Evolutionary conservation across 164 flowering plant genomes (phyloP), one percentile per base, ranked within the genome.

Genomic region (Piper betle): DNA sequence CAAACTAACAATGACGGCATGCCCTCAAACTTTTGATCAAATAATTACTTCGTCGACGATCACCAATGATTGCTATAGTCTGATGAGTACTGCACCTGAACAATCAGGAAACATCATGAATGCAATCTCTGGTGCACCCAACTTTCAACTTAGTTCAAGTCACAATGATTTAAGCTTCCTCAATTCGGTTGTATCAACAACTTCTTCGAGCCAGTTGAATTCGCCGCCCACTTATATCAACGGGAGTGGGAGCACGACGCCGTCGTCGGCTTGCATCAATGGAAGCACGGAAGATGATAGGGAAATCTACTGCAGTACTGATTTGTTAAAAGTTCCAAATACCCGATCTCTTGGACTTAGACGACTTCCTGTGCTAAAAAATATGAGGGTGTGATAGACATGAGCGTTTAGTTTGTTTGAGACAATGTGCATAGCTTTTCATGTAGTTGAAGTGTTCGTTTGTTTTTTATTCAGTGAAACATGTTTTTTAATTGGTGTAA

Each of bases 291-390:
- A 79, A 0, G 86, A 82, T 59, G 87, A 82, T 60, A 85, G 80
- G 39, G 72, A 72, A 25, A 87, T 78, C 52, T 84, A 83, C 75
- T 77, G 79, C 43, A 71, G 88, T 71, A 82, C 86, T 65, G 65
- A 72, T 59, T 37, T 77, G 70, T 58, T 80, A 59, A 78, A n/a
- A 75, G 73, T 84, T 82, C 61, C 83, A 81, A 61, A 66, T 83
- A 25, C 81, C 85, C 1, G 82, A 78, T 59, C 53, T 74, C 42
- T 65, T 80, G 64, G 78, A 79, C 66, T 73, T 77, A 58, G 70
- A 71, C 62, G 78, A 72, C 2, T 77, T 75, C 71, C 72, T 87
- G 81, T 83, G 75, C 73, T 11, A 15, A 15, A 46, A 4, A 42
- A 42, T 42, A 10, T 10, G 46, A 42, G 46, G 33, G 33, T 25